A percentile compares a stretch with the other conserved stretches of the same genome.
These are phyloP conservation scores for Annulohypoxylon maeteangense DNA, from an alignment of 495 filamentous ascomycete species.

Conservation along the genomic window DNA sequence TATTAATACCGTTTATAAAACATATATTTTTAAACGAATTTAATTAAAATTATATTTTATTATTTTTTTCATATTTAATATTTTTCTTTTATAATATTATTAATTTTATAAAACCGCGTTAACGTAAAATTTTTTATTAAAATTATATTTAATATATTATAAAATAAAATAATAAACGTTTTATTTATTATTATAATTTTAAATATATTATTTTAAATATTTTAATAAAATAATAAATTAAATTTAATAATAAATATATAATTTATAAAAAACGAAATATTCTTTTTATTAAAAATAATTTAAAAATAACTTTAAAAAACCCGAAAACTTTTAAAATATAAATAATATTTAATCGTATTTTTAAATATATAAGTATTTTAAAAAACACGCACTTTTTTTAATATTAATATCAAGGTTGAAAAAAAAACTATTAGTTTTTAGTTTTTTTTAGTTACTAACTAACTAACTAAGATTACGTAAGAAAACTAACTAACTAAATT, in stretches of 20 bases:
- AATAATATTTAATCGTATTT: not conserved
- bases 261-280: not conserved
- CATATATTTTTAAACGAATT: not conserved
- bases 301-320: too few species aligned
- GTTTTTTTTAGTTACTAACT: too few species aligned
- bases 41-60: not conserved
- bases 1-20: not conserved
- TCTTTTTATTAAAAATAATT: not conserved
- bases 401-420: too few species aligned
- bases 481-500: too few species aligned
- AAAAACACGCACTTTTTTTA: too few species aligned
- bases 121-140: not conserved
- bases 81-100: not conserved
- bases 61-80: not conserved
- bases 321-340: not conserved
- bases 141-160: not conserved
- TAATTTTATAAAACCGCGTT: not conserved
- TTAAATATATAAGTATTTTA: too few species aligned
- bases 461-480: too few species aligned
- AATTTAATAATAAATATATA: not conserved
- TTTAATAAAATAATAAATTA: not conserved
- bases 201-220: not conserved
- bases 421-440: too few species aligned
- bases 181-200: not conserved
- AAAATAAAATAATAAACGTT: not conserved